Evolutionary conservation across 192 early-diverging fungal species (phyloP).

Genomic region (Coemansia sp.): DNA sequence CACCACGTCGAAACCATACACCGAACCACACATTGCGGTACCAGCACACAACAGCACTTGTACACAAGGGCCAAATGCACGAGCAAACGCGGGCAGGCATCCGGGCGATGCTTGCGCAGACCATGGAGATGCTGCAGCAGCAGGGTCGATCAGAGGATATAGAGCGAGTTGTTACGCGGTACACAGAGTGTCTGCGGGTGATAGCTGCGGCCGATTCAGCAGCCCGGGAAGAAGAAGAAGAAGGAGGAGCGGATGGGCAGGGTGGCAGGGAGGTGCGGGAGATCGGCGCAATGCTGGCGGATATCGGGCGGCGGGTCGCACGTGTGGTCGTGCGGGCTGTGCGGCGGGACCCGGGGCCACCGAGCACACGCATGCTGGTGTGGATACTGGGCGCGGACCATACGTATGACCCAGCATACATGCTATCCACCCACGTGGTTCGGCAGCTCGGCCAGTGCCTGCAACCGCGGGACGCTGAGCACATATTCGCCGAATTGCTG

Average conservation of each 20-base stretch:
- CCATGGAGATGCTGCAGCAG: neutral
- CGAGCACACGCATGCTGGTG: neutral
- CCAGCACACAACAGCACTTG: neutral
- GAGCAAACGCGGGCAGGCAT: neutral
- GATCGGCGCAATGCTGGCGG: neutral
- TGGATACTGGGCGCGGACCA: neutral
- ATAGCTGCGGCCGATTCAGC: neutral
- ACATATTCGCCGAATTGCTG: neutral
- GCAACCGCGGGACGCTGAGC: neutral
- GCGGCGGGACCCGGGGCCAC: neutral
- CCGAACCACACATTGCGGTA: neutral
- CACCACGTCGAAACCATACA: too few species aligned
- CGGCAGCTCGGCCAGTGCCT: neutral
- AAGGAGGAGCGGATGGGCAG: neutral
- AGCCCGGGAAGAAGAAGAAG: too few species aligned
- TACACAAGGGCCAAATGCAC: neutral
- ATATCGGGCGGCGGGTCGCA: neutral
- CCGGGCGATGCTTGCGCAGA: neutral
- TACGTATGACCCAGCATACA: slow-evolving; percentile 1
- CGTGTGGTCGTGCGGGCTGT: neutral
- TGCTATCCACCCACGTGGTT: neutral
- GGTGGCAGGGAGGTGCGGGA: neutral
- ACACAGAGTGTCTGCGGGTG: neutral
- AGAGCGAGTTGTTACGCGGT: neutral
- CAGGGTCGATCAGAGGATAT: neutral